These are phyloP conservation scores for Flaveria linearis DNA, from an alignment of 129 eudicot species.

Conservation along the genomic window DNA sequence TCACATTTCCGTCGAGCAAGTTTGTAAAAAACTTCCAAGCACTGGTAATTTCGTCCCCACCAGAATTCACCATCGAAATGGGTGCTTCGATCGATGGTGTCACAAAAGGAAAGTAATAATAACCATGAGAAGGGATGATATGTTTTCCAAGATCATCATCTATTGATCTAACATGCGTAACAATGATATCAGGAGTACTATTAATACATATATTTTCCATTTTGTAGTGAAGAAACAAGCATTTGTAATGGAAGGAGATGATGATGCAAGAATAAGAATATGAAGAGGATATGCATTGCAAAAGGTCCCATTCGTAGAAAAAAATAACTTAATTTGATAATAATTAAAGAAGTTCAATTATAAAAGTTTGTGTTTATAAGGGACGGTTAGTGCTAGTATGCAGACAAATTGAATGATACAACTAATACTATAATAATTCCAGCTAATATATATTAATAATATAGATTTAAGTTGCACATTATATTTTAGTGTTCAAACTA, in stretches of 20 bases:
- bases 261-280: slow-evolving; percentile 22
- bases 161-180: slow-evolving; percentile 24
- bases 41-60: slow-evolving; percentile 35
- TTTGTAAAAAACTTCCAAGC: slow-evolving; percentile 26
- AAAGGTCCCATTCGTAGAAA: background rate
- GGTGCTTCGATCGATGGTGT: slow-evolving; percentile 22
- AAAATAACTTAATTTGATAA: background rate
- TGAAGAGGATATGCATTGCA: slow-evolving; percentile 24
- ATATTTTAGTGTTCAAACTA: background rate
- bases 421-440: slow-evolving; percentile 4
- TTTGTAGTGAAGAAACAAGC: slow-evolving; percentile 34
- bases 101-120: slow-evolving; percentile 28
- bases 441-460: background rate
- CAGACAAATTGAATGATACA: slow-evolving; percentile 28
- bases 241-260: slow-evolving; percentile 19
- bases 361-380: background rate
- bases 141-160: slow-evolving; percentile 40
- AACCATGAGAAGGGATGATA: background rate
- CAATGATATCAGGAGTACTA: slow-evolving; percentile 12
- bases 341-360: background rate
- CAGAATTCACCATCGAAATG: slow-evolving; percentile 32
- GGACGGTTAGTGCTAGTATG: background rate
- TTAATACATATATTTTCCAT: slow-evolving; percentile 31
- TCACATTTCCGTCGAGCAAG: slow-evolving; percentile 28
- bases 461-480: background rate